Evolutionary conservation across 768 basidiomycete species (phyloP), one percentile per base, ranked within the genome.

Genomic region (Auriscalpium microsporum): DNA sequence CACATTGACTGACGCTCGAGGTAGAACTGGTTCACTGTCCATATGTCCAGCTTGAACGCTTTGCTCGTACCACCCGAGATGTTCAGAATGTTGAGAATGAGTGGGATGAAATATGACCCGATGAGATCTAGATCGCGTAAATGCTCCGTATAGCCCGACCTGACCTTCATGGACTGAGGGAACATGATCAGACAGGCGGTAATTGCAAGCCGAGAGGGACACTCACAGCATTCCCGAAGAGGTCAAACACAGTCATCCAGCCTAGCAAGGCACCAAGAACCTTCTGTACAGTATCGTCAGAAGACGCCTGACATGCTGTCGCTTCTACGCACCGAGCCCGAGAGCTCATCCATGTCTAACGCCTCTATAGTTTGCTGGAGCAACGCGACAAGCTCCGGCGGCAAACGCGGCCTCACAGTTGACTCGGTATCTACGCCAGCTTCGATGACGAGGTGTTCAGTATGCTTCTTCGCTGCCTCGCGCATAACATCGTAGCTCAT

Each of bases 241-340:
- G 73, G 63, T 94, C 90, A 58, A 96, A 86, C 1, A 85, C 66
- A n/a, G 91, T 71, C 85, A 94, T 89, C 94, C 93, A 96, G 2
- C 78, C 80, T 9, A 96, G 77, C n/a, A 96, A 71, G 58, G 81
- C 80, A 4, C 85, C 83, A 58, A 89, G 82, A 2, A 79, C 65
- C 49, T 72, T 75, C 75, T 68, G 59, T 55, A 60, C 65, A 23
- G 7, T n/a, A 28, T 33, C 21, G 57, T 50, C 47, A 33, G 34
- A 55, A 6, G 8, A 16, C 56, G 10, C 23, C 38, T 36, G 34
- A 11, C 52, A n/a, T 53, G 33, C 8, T 37, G 19, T n/a, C 40
- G 33, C 21, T 37, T n/a, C n/a, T 44, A 52, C 53, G 46, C 51
- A 52, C 46, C 44, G 59, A 6, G 48, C 28, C 49, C 54, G 80